These are phyloP conservation scores for Asparagopsis taxiformis DNA, from an alignment of 31 red algal genomes.

Conservation along the genomic window DNA sequence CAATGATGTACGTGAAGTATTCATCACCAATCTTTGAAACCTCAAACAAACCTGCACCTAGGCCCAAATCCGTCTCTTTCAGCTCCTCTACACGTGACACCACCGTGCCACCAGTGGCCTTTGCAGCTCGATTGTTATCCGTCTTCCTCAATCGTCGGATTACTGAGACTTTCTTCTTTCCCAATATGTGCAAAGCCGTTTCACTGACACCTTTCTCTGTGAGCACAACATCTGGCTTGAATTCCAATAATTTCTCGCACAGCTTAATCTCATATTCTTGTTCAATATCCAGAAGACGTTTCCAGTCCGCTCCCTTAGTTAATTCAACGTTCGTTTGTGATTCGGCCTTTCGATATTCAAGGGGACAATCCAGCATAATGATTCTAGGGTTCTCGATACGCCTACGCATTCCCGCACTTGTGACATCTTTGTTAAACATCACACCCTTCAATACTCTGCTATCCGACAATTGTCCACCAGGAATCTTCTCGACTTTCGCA, in stretches of 20 bases:
- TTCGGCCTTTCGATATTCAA: slow-evolving; percentile 94
- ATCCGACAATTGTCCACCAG: slow-evolving; percentile 85
- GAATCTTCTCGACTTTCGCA: slow-evolving; percentile 93
- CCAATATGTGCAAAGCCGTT: slow-evolving; percentile 80
- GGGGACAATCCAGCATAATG: slow-evolving; percentile 86
- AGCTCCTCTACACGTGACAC: slow-evolving; percentile 89
- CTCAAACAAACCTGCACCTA: slow-evolving; percentile 89
- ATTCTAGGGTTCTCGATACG: slow-evolving; percentile 93
- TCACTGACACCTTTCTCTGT: slow-evolving; percentile 97
- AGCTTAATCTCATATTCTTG: slow-evolving; percentile 77
- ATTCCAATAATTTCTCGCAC: slow-evolving; percentile 55
- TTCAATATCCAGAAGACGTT: slow-evolving; percentile 73
- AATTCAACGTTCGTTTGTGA: slow-evolving; percentile 90
- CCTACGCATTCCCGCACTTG: slow-evolving; percentile 81
- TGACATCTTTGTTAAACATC: slow-evolving; percentile 97
- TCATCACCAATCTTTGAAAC: slow-evolving; percentile 96
- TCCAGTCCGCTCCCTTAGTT: slow-evolving; percentile 84
- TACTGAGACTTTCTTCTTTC: slow-evolving; percentile 71
- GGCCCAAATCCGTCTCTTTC: slow-evolving; percentile 84
- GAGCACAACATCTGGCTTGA: slow-evolving; percentile 93
- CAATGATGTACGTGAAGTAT: slow-evolving; percentile 89
- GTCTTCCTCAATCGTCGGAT: slow-evolving; percentile 93
- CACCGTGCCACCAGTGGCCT: slow-evolving; percentile 79
- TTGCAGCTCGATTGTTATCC: slow-evolving; percentile 88
- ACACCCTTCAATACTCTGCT: slow-evolving; percentile 87